A percentile compares a stretch with the other conserved stretches of the same genome.
phyloP scores from a whole-genome alignment of 2,329 filamentous ascomycete genomes.

The Aspergillus ochraceus region DNA sequence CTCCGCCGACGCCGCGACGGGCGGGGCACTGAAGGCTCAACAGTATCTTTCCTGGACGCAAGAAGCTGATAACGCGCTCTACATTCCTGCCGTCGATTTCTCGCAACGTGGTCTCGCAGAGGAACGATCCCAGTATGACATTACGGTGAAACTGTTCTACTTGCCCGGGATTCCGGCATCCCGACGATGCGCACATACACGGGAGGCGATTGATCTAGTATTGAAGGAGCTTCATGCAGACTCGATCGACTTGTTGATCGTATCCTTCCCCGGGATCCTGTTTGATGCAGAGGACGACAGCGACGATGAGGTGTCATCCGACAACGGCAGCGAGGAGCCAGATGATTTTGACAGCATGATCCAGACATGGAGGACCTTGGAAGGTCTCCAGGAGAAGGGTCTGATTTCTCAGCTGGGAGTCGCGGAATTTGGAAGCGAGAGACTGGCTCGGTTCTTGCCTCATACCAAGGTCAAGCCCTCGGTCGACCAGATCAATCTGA shows the following conservation, averaged over 20 bases:
- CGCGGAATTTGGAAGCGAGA: slow-evolving; percentile 85
- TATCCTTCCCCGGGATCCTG: slow-evolving; percentile 88
- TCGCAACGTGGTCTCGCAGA: slow-evolving; percentile 71
- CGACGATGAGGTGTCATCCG: slow-evolving; percentile 62
- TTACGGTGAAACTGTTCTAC: slow-evolving; percentile 95
- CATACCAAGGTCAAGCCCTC: slow-evolving; percentile 70
- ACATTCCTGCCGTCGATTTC: slow-evolving; percentile 77
- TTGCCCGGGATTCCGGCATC: slow-evolving; percentile 68
- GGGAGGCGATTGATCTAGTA: slow-evolving; percentile 78
- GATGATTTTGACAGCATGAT: slow-evolving; percentile 63
- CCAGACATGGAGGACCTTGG: slow-evolving; percentile 68
- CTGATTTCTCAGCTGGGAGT: slow-evolving; percentile 76
- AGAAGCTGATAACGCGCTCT: slow-evolving; percentile 61
- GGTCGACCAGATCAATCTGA: slow-evolving; percentile 94
- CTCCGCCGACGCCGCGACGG: slow-evolving; percentile 19
- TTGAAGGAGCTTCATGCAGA: slow-evolving; percentile 73
- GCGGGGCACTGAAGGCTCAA: slow-evolving; percentile 7
- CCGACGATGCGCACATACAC: slow-evolving; percentile 67
- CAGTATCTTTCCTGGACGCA: slow-evolving; percentile 66
- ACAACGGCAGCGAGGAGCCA: slow-evolving; percentile 38
- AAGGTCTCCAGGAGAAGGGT: slow-evolving; percentile 70
- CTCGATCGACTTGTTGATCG: slow-evolving; percentile 82
- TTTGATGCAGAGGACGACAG: slow-evolving; percentile 93
- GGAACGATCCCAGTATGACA: slow-evolving; percentile 82
- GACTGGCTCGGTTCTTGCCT: slow-evolving; percentile 74